Evolutionary conservation across 768 basidiomycete species (phyloP).

Genomic region (Kwoniella bestiolae): DNA sequence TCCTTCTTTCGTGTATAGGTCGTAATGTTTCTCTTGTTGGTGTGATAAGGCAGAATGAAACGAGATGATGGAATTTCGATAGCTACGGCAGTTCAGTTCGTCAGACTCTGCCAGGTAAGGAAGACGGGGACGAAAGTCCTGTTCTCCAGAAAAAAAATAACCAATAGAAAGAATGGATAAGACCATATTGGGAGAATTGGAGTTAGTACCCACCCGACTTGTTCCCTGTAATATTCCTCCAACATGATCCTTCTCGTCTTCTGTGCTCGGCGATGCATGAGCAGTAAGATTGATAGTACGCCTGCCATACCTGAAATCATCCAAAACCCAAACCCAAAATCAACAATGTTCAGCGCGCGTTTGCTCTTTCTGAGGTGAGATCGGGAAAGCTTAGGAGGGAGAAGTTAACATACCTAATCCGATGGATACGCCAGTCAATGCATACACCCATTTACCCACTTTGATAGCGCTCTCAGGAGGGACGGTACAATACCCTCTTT

Average conservation of each 20-base stretch:
- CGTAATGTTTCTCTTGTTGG: not conserved
- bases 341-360: too few species aligned
- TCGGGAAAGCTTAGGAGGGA: too few species aligned
- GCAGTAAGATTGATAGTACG: conserved; percentile 21
- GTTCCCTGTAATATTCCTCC: conserved; percentile 37
- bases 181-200: not conserved
- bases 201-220: conserved; percentile 22
- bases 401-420: conserved; percentile 28
- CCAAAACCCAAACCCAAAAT: not conserved
- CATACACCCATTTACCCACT: conserved; percentile 32
- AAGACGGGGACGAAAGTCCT: not conserved
- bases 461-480: conserved; percentile 25
- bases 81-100: conserved; percentile 3
- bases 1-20: too few species aligned
- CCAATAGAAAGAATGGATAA: not conserved
- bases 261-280: conserved; percentile 27
- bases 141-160: not conserved
- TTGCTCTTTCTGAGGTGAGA: too few species aligned
- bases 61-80: conserved; percentile 38
- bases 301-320: conserved; percentile 26
- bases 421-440: conserved; percentile 18
- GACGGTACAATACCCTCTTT: conserved; percentile 2
- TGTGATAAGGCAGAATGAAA: conserved; percentile 31
- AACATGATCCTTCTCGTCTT: conserved; percentile 18
- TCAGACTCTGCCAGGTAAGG: not conserved